Percentiles rank a stretch among this genome's conserved stretches.
Conservation (phyloP, 176 grass and related monocot genomes). For the Lolium rigidum region DNA sequence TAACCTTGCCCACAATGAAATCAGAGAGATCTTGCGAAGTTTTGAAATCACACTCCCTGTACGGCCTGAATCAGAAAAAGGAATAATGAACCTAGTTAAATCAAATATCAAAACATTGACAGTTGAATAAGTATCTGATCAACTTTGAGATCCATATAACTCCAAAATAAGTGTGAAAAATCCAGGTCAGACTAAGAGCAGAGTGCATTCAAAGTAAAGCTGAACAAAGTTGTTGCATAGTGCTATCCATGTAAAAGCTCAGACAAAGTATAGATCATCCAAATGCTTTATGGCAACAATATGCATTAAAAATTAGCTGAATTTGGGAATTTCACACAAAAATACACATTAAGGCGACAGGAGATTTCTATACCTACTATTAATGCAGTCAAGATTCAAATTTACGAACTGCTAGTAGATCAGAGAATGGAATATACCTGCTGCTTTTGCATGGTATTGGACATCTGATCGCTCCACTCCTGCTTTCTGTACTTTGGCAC, state of each 20-base stretch:
- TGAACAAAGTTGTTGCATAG: neutral
- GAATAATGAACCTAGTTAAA: neutral
- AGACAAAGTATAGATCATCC: too few species aligned
- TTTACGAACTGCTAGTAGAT: neutral
- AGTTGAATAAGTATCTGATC: neutral
- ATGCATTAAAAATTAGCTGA: neutral
- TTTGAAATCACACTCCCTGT: constrained; percentile 51
- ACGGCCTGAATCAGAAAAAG: constrained; percentile 1
- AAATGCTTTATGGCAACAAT: neutral
- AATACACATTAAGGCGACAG: neutral
- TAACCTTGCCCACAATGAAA: constrained; percentile 62
- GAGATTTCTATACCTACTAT: neutral
- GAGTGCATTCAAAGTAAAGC: neutral
- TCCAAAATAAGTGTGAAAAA: too few species aligned
- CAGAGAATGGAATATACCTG: constrained; percentile 41
- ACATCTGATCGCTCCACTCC: constrained; percentile 38
- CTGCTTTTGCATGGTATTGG: constrained; percentile 57
- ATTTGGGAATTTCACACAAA: neutral
- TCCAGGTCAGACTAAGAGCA: too few species aligned
- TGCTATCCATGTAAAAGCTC: too few species aligned
- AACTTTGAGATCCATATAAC: too few species aligned
- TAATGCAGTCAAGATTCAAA: neutral
- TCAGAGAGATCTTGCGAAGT: constrained; percentile 60
- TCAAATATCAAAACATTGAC: neutral
- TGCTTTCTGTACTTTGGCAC: constrained; percentile 51